Conservation (phyloP, 2,329 filamentous ascomycete genomes). For the Tolypocladium inflatum region DNA sequence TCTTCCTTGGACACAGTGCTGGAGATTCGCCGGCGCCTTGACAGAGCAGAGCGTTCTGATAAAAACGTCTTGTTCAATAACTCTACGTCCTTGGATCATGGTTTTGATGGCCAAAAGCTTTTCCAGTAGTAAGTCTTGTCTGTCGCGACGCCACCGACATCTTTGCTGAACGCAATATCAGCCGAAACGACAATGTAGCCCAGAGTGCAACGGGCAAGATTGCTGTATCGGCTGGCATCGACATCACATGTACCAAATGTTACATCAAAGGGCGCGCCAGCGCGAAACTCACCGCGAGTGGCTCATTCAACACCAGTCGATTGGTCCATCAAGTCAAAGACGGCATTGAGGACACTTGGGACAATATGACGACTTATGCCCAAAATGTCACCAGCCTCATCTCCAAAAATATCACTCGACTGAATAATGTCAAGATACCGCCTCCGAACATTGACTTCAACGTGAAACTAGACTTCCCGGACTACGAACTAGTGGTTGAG, state of each 20-base stretch:
- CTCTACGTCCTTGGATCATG: constrained; percentile 3
- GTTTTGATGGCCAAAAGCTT: constrained; percentile 2
- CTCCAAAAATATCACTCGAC: constrained; percentile 9
- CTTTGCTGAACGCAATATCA: background rate
- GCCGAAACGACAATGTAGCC: background rate
- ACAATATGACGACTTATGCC: constrained; percentile 21
- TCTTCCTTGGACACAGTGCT: constrained; percentile 4
- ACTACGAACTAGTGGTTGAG: constrained; percentile 30
- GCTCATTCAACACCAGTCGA: constrained; percentile 28
- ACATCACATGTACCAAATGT: constrained; percentile 10
- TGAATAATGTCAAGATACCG: background rate
- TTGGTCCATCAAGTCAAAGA: constrained; percentile 14
- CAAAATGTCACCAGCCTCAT: constrained; percentile 14
- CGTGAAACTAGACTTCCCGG: constrained; percentile 34
- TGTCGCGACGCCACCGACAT: background rate
- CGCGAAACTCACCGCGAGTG: constrained; percentile 20
- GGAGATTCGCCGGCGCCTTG: constrained; percentile 6
- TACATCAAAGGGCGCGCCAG: constrained; percentile 6
- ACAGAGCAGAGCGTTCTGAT: constrained; percentile 1
- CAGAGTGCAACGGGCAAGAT: background rate
- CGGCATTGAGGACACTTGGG: constrained; percentile 20
- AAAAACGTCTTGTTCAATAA: constrained; percentile 6
- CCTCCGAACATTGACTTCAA: constrained; percentile 29
- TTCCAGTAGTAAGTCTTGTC: constrained; percentile 5
- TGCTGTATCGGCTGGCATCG: constrained; percentile 2